phyloP scores from a whole-genome alignment of 2,329 filamentous ascomycete species.

The Gyromitra esculenta region DNA sequence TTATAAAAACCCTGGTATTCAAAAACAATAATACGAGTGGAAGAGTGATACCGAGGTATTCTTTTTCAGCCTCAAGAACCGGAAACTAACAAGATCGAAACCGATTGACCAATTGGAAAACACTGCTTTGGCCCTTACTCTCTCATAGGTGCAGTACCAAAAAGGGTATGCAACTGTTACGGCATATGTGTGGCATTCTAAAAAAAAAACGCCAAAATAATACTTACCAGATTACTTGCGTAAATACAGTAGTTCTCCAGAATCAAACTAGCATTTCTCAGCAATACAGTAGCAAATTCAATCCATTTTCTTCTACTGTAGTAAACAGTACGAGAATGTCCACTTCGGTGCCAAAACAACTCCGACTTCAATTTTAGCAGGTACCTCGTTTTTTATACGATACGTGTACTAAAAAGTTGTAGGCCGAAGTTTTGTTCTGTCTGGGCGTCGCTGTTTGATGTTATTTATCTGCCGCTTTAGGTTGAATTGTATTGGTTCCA shows the following conservation, averaged over 20 bases:
- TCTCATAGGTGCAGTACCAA: background rate
- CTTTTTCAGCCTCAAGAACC: slow-evolving; percentile 16
- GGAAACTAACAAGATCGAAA: background rate
- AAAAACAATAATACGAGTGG: background rate
- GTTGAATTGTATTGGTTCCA: background rate
- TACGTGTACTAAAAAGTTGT: background rate
- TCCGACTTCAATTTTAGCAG: background rate
- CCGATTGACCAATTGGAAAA: background rate
- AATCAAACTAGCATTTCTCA: too few species aligned
- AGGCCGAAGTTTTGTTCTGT: background rate
- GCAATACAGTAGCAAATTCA: too few species aligned
- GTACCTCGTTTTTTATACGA: background rate
- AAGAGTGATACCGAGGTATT: background rate
- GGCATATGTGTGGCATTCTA: too few species aligned
- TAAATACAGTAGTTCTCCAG: too few species aligned
- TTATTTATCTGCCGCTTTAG: background rate
- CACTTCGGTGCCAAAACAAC: background rate
- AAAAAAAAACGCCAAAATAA: too few species aligned
- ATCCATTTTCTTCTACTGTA: too few species aligned
- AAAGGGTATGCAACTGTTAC: too few species aligned
- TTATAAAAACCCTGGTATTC: background rate
- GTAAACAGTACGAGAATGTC: background rate
- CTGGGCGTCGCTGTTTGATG: background rate
- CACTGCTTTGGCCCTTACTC: background rate
- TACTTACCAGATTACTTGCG: too few species aligned